A percentile compares a stretch with the other conserved stretches of the same genome.
Conservation (phyloP, 305 asterid species). For the Fraxinus greggii region DNA sequence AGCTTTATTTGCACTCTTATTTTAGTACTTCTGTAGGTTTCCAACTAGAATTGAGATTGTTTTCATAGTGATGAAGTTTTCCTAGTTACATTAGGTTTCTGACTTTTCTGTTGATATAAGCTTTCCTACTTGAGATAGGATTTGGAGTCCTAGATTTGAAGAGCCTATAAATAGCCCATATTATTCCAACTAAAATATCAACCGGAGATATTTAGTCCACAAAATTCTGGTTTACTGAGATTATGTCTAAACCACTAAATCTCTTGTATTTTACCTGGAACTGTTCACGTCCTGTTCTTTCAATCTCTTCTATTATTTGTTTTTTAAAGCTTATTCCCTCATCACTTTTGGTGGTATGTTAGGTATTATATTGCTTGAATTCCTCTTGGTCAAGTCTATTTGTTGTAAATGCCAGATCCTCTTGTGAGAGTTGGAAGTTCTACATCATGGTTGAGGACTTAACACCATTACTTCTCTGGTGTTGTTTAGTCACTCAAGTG, state of each 20-base stretch:
- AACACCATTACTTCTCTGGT: background rate
- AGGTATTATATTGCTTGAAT: background rate
- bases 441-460: background rate
- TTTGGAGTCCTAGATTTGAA: background rate
- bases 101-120: background rate
- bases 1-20: background rate
- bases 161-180: background rate
- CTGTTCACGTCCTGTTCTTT: background rate
- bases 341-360: background rate
- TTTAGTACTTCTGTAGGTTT: background rate
- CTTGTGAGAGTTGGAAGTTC: background rate
- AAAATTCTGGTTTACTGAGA: background rate
- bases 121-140: background rate
- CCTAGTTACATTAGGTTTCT: background rate
- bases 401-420: background rate
- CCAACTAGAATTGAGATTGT: background rate
- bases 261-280: background rate
- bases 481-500: background rate
- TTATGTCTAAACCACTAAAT: background rate
- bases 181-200: background rate
- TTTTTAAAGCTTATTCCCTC: background rate
- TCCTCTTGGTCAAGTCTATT: background rate
- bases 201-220: background rate
- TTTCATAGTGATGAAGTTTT: background rate
- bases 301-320: background rate